Base-by-base conservation (phyloP, 2,329 filamentous ascomycete species). In the Aspergillus sp. region DNA sequence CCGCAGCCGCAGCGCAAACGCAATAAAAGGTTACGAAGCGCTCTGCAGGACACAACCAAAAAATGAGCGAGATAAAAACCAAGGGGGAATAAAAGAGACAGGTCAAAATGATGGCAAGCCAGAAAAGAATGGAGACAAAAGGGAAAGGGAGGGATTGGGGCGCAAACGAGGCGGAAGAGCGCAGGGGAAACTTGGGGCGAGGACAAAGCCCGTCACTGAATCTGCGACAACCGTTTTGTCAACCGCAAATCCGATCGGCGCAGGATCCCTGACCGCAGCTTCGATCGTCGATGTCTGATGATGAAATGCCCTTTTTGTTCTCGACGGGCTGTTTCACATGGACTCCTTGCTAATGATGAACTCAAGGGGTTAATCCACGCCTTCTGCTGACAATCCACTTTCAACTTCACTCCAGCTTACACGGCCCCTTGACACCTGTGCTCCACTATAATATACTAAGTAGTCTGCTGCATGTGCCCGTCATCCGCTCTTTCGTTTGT, bases 1-100 rank as follows among this genome's bases (percentile, higher is more conserved):
- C 52, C 63, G 68, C 59, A 50, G 58, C 52, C 49, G 63, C 59
- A 22, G 41, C 20, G 37, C 48, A 59, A 59, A 33, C 33, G 52
- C 37, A 49, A 51, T 22, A 33, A 44, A 8, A 20, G 17, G 40
- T 17, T 5, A 50, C 47, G 22, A 37, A 48, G 13, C 47, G 42
- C 41, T 19, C 34, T 44, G 33, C 52, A 56, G 24, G 37, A n/a
- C 19, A 44, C 22, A 48, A 41, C 15, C 22, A 47, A 56, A 24
- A 20, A n/a, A 24, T n/a, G n/a, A 42, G 30, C 41, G 8, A 46
- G 30, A 51, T 41, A 15, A 46, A 34, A 34, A 46, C n/a, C 27
- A 30, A 30, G 27, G 27, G 27, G 9, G 9, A 30, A 49, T 5
- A 15, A n/a, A 46, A 19, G n/a, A 51, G 20, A 11, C 11, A 30